Evolutionary conservation across 495 filamentous ascomycete species (phyloP), one percentile per base, ranked within the genome.

Genomic region (Penicillium taxi): DNA sequence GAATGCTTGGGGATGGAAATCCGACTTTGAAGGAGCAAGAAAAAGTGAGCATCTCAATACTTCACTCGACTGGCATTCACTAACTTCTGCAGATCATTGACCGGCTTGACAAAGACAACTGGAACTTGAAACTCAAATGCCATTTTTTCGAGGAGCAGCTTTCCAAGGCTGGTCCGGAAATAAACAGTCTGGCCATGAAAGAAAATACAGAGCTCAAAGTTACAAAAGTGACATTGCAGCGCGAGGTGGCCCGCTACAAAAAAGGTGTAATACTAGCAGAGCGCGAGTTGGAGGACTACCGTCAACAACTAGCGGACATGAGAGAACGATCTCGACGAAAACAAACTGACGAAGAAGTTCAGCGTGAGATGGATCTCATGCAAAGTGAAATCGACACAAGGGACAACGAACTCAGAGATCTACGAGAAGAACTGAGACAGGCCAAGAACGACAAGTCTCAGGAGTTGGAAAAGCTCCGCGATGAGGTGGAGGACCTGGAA

Each of bases 131-230:
- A 61, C 74, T 98, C 39, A 96, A 95, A 62, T 91, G 96, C 25
- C 89, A 94, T 61, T 96, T 90, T 50, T 69, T 98, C 18, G 87
- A 90, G 59, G 86, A 96, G 47, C 79, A 83, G 16, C 55, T 96
- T 11, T 72, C 81, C 24, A 94, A 90, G 54, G 74, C 80, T 16
- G 93, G 91, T 0, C 88, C 87, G 2, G 81, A 83, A 22, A 86
- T 86, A 66, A 89, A 86, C 53, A 82, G 90, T 47, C 74, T 77
- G 14, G 85, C 93, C 1, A 64, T 98, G 9, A 82, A 82, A 53
- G 91, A 98, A 63, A 96, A 96, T 48, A 90, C 89, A 12, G 89
- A 94, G 42, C 77, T 98, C 26, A 96, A 96, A 61, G 84, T 94
- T 35, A 77, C 89, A 53, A 81, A 82, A 54, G 70, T 90, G 35